These are phyloP conservation scores for Pichia cactophila DNA, from an alignment of 1,139 yeast species.

Conservation along the genomic window DNA sequence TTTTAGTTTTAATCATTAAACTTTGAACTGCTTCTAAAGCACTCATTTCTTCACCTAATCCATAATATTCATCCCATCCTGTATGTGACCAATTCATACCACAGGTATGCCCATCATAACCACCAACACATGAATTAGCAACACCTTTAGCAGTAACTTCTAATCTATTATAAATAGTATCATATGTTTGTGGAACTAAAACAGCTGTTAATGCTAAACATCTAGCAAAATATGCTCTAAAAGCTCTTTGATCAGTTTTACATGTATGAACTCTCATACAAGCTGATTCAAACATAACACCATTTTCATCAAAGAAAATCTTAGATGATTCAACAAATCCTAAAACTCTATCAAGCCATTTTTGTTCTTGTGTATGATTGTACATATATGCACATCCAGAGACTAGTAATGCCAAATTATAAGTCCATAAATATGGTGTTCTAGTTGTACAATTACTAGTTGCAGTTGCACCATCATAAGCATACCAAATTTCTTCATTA, in stretches of 20 bases:
- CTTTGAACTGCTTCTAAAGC: constrained; percentile 75
- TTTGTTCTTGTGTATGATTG: constrained; percentile 58
- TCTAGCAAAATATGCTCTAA: constrained; percentile 75
- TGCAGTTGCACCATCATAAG: constrained; percentile 73
- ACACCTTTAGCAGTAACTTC: constrained; percentile 69
- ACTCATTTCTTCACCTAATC: constrained; percentile 91
- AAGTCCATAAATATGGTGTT: constrained; percentile 71
- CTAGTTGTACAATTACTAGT: constrained; percentile 54
- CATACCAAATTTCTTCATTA: constrained; percentile 37
- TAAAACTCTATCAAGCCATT: constrained; percentile 60
- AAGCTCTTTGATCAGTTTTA: constrained; percentile 84
- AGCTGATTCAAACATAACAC: constrained; percentile 69
- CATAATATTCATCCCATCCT: constrained; percentile 75
- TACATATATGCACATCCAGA: constrained; percentile 80
- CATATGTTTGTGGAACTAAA: constrained; percentile 57
- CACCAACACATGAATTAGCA: constrained; percentile 78
- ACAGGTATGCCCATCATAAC: constrained; percentile 83
- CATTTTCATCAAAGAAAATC: constrained; percentile 47
- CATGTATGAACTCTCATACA: constrained; percentile 63
- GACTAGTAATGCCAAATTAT: constrained; percentile 75
- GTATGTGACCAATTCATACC: constrained; percentile 69
- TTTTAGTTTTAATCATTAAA: constrained; percentile 45
- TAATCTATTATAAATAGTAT: constrained; percentile 44
- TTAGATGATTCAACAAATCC: constrained; percentile 35
- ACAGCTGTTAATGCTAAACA: constrained; percentile 69